Evolutionary conservation across 371 early-diverging fungal species (phyloP), one percentile per base, ranked within the genome.

Genomic region (Mortierella sp.): DNA sequence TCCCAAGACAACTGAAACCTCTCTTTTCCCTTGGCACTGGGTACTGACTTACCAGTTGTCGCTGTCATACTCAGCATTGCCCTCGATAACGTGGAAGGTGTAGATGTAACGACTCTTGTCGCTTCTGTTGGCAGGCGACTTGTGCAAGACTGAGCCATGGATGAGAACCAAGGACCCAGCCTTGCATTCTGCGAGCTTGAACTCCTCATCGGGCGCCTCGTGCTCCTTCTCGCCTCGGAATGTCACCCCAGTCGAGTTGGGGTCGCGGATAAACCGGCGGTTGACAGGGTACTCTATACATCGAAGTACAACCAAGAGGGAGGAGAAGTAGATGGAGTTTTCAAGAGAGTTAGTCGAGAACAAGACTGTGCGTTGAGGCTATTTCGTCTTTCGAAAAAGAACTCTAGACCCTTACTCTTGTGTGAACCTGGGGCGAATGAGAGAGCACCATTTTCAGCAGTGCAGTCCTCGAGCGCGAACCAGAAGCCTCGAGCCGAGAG

Each of bases 381-480:
- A 37, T 21, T n/a, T 30, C 37, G 18, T 18, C 18, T 44, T 4
- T 2, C 19, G 55, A 28, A 19, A 4, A 19, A 19, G 28, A 46
- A 9, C 1, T 18, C 37, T 37, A 9, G 37, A 37, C 37, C 55
- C 75, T 28, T 83, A 84, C 89, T 81, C 76, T 94, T 94, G 81
- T 97, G 97, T 12, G 95, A 94, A 11, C 95, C 95, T 7, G 95
- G 95, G 0, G 92, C 84, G 75, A 95, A 95, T 70, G 88, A 92
- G 68, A 98, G 88, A 68, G 96, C 96, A 0, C 98, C 97, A 73
- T 98, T 97, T 50, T 85, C 80, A 12, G 86, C 81, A 0, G 96
- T 96, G 84, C 96, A 95, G 67, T 98, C 96, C 74, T 98, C 96
- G 19, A 97, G 85, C 1, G 97, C 96, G 76, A 96, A 92, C 98